phyloP scores from a whole-genome alignment of 2,329 filamentous ascomycete genomes.

The Tolypocladium tundrense region DNA sequence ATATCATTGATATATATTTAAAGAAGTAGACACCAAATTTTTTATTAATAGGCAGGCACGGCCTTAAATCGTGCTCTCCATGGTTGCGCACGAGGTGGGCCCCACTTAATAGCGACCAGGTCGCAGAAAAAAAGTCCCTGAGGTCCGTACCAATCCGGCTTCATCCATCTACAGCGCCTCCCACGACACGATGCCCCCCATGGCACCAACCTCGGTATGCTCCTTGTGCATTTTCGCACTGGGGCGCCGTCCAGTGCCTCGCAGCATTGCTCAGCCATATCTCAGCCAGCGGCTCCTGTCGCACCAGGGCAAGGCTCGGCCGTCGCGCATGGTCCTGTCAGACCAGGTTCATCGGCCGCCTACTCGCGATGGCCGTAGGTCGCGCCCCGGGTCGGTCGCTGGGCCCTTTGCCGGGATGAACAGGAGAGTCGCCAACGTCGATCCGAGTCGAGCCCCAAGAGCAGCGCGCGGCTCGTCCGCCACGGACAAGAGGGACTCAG shows the following conservation, averaged over 20 bases:
- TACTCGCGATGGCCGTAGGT: slow-evolving; percentile 21
- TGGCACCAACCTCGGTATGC: slow-evolving; percentile 9
- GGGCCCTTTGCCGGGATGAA: slow-evolving; percentile 50
- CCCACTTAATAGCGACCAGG: not conserved
- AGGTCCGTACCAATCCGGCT: not conserved
- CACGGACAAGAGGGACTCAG: not conserved
- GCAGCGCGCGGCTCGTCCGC: slow-evolving; percentile 5
- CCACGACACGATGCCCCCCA: slow-evolving; percentile 4
- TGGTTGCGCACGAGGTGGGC: too few species aligned
- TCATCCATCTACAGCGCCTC: not conserved
- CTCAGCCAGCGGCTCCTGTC: slow-evolving; percentile 24
- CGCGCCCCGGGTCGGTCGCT: slow-evolving; percentile 26
- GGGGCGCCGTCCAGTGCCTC: slow-evolving; percentile 4
- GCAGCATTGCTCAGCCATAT: slow-evolving; percentile 18
- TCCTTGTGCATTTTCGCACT: slow-evolving; percentile 8
- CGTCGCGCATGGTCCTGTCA: slow-evolving; percentile 50
- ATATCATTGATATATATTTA: too few species aligned
- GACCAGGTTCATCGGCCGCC: slow-evolving; percentile 37
- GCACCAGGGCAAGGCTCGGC: slow-evolving; percentile 23
- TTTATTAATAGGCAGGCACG: too few species aligned
- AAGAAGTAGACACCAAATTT: too few species aligned
- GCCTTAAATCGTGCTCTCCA: too few species aligned
- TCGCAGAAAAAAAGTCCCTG: not conserved
- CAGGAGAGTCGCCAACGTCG: slow-evolving; percentile 34
- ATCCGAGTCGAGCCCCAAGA: slow-evolving; percentile 12